Evolutionary conservation across 805 yeast species (phyloP), one percentile per base, ranked within the genome.

Genomic region (Wickerhamiella qilinensis): DNA sequence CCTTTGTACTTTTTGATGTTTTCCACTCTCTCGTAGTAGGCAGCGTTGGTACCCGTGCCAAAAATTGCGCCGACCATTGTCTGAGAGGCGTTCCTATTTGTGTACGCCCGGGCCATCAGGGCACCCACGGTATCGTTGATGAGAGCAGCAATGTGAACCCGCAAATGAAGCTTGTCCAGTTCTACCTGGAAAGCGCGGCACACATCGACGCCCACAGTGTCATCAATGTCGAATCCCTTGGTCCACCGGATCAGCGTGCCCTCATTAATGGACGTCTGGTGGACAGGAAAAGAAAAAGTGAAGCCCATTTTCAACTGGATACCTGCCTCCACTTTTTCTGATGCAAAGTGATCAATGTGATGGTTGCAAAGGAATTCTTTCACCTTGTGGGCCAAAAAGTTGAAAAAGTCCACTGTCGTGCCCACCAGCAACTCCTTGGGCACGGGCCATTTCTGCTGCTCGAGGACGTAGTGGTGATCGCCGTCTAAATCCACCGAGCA

Each of bases 41-140:
- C 94, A 44, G 96, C 96, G 58, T 88, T 88, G 21, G 97, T 88
- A 55, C 98, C 98, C 2, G 98, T 91, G 47, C 98, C 98, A 53
- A 86, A 83, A 46, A 88, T 88, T 44, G 86, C 76, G 36, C 98
- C 97, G 47, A 86, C 66, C 7, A 80, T 69, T 8, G 96, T 82
- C 41, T 74, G 75, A 35, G 91, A 74, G 43, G 73, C 75, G 37
- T 68, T 58, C 29, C 74, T 67, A 37, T 82, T 73, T 3, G 82
- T 65, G 60, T 88, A 88, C 20, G 95, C 78, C 51, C 94, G 75
- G 8, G 94, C 77, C 53, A 88, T 65, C 44, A 88, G 67, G 11
- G 97, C 86, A 32, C 98, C 97, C 15, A 85, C 94, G 1, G 97
- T 91, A 56, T 88, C 98, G 57, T 88, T 88, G 20, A 94, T 93